A percentile compares a stretch with the other conserved stretches of the same genome.
Evolutionary conservation across 495 filamentous ascomycete genomes (phyloP).

Genomic region (Penicillium simplicissimum): DNA sequence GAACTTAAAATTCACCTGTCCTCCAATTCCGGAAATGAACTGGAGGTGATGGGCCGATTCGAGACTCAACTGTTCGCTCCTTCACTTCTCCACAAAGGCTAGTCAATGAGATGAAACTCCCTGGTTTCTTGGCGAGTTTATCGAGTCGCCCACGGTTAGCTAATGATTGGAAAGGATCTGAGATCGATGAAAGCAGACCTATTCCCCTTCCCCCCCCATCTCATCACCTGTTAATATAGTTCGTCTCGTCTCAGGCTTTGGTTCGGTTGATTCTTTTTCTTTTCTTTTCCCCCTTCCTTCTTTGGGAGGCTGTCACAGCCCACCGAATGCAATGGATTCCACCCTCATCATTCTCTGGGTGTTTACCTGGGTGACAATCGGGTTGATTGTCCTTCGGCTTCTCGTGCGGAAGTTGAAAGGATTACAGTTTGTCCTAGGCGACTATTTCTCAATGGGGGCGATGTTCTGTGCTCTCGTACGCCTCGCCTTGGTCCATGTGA

Average conservation of each 20-base stretch:
- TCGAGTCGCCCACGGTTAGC: too few relatives aligned
- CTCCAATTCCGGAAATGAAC: too few relatives aligned
- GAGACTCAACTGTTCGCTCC: too few relatives aligned
- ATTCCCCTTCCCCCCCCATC: neutral
- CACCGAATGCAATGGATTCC: slow-evolving; percentile 9
- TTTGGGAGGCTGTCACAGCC: neutral
- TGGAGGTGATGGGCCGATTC: too few relatives aligned
- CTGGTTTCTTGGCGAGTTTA: too few relatives aligned
- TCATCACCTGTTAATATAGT: neutral
- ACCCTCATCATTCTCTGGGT: slow-evolving; percentile 33
- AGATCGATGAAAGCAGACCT: neutral
- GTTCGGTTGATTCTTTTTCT: neutral
- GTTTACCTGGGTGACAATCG: slow-evolving; percentile 30
- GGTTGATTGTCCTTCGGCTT: slow-evolving; percentile 28
- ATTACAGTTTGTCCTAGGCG: slow-evolving; percentile 27
- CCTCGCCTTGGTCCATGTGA: slow-evolving; percentile 33
- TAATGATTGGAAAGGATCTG: too few relatives aligned
- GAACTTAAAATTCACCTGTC: too few relatives aligned
- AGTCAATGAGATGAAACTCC: too few relatives aligned
- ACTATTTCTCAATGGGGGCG: slow-evolving; percentile 31
- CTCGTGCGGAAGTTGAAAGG: slow-evolving; percentile 23
- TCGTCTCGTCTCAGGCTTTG: neutral
- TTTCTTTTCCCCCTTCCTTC: neutral
- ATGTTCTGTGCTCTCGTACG: slow-evolving; percentile 28
- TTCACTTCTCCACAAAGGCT: too few relatives aligned